Evolutionary conservation across 1,284 basidiomycete species (phyloP).

Genomic region (Apiotrichum domesticum): DNA sequence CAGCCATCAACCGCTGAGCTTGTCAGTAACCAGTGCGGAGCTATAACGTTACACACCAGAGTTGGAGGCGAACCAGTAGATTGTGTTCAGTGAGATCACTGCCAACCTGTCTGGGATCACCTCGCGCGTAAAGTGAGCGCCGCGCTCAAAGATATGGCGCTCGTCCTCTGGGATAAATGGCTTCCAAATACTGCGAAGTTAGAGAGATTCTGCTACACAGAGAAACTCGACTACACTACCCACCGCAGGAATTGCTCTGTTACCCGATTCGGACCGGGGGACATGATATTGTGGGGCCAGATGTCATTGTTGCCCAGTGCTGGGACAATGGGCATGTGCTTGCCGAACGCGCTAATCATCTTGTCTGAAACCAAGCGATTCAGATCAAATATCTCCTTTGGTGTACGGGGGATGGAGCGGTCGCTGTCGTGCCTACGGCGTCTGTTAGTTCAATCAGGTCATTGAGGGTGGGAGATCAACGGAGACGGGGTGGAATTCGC

Average conservation of each 20-base stretch:
- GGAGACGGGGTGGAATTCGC: no score
- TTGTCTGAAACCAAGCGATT: conserved; percentile 64
- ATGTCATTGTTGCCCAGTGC: conserved; percentile 87
- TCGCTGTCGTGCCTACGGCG: conserved; percentile 76
- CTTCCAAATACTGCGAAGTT: conserved; percentile 63
- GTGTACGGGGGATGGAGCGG: conserved; percentile 67
- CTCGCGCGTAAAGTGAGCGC: conserved; percentile 78
- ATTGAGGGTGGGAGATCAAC: background rate
- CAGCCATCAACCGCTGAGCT: conserved; percentile 56
- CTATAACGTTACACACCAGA: conserved; percentile 55
- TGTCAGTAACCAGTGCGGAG: background rate
- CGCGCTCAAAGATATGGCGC: conserved; percentile 72
- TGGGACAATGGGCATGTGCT: conserved; percentile 74
- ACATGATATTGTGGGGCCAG: conserved; percentile 63
- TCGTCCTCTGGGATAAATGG: conserved; percentile 75
- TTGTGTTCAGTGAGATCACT: conserved; percentile 80
- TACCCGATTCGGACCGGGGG: conserved; percentile 68
- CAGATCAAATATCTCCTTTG: conserved; percentile 69
- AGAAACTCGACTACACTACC: conserved; percentile 10
- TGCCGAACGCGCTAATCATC: conserved; percentile 66
- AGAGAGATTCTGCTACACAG: background rate
- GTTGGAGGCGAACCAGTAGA: conserved; percentile 89
- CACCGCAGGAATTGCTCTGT: conserved; percentile 69
- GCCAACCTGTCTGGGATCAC: conserved; percentile 71
- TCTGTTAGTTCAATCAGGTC: conserved; percentile 3